Evolutionary conservation across 768 basidiomycete genomes (phyloP).

Genomic region (Fibroporia radiculosa): DNA sequence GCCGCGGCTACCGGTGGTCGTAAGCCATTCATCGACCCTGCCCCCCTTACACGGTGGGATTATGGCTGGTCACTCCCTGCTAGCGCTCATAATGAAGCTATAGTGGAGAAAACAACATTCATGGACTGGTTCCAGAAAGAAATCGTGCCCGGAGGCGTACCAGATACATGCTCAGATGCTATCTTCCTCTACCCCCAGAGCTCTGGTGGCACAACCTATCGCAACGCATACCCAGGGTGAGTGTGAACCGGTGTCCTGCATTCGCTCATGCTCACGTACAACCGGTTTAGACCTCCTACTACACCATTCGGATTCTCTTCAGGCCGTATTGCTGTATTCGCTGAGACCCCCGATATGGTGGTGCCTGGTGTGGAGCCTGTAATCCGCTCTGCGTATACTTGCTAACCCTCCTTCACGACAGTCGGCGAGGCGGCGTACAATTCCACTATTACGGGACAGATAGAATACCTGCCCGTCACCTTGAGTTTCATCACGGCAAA

Average conservation of each 20-base stretch:
- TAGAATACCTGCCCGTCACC: slow-evolving; percentile 23
- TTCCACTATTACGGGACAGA: slow-evolving; percentile 21
- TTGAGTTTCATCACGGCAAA: slow-evolving; percentile 23
- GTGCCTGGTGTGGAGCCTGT: slow-evolving; percentile 24
- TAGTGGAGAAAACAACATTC: slow-evolving; percentile 22
- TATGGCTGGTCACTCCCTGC: slow-evolving; percentile 15
- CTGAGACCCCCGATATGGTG: slow-evolving; percentile 24
- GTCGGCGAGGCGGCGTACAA: slow-evolving; percentile 23
- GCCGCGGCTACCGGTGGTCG: slow-evolving; percentile 17
- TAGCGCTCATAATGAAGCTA: slow-evolving; percentile 14
- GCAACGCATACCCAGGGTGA: slow-evolving; percentile 19
- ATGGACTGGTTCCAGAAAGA: slow-evolving; percentile 22
- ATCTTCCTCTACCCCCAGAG: slow-evolving; percentile 25
- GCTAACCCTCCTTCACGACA: not conserved
- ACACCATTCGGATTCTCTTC: slow-evolving; percentile 19
- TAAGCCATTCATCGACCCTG: slow-evolving; percentile 23
- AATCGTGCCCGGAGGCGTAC: slow-evolving; percentile 13
- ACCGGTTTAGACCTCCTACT: slow-evolving; percentile 12
- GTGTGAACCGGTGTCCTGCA: not conserved
- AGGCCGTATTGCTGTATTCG: slow-evolving; percentile 17
- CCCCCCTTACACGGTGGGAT: slow-evolving; percentile 20
- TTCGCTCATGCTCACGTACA: not conserved
- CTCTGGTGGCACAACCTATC: slow-evolving; percentile 17
- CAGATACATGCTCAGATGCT: slow-evolving; percentile 19
- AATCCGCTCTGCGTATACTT: no score